Percentiles rank a stretch among this genome's conserved stretches.
Conservation (phyloP, 2,329 filamentous ascomycete species). For the Pestalotiopsis sp. region DNA sequence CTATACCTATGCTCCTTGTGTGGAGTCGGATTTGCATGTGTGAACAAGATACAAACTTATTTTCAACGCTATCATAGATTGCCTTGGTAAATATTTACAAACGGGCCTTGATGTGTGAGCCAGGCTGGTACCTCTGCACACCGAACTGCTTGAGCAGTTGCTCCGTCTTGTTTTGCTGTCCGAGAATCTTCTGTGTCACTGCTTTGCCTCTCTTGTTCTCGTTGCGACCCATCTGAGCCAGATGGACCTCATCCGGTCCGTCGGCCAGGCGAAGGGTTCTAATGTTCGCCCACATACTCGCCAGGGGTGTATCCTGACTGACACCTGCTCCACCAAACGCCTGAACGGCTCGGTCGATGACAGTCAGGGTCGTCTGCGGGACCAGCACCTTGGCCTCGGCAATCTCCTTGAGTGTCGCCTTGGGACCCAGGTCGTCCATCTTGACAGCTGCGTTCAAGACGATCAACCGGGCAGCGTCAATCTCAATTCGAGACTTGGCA, state of each 20-base stretch:
- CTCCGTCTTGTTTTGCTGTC: slow-evolving; percentile 66
- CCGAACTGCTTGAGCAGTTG: slow-evolving; percentile 66
- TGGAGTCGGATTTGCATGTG: neutral
- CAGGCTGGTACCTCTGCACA: slow-evolving; percentile 49
- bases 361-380: slow-evolving; percentile 77
- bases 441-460: slow-evolving; percentile 94
- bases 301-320: slow-evolving; percentile 91
- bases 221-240: slow-evolving; percentile 78
- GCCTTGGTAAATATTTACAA: slow-evolving; percentile 34
- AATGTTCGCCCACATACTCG: slow-evolving; percentile 78
- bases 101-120: slow-evolving; percentile 53
- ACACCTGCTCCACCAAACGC: slow-evolving; percentile 89
- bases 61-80: slow-evolving; percentile 3
- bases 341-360: slow-evolving; percentile 95
- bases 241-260: slow-evolving; percentile 94
- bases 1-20: too few species aligned
- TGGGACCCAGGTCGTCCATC: slow-evolving; percentile 88
- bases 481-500: slow-evolving; percentile 88
- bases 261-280: slow-evolving; percentile 86
- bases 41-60: neutral
- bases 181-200: slow-evolving; percentile 62
- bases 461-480: slow-evolving; percentile 85
- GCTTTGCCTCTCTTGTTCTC: slow-evolving; percentile 73
- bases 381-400: slow-evolving; percentile 94
- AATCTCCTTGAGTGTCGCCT: slow-evolving; percentile 89